Evolutionary conservation across 805 yeast genomes (phyloP).

Genomic region (Wickerhamomyces sydowiorum): DNA sequence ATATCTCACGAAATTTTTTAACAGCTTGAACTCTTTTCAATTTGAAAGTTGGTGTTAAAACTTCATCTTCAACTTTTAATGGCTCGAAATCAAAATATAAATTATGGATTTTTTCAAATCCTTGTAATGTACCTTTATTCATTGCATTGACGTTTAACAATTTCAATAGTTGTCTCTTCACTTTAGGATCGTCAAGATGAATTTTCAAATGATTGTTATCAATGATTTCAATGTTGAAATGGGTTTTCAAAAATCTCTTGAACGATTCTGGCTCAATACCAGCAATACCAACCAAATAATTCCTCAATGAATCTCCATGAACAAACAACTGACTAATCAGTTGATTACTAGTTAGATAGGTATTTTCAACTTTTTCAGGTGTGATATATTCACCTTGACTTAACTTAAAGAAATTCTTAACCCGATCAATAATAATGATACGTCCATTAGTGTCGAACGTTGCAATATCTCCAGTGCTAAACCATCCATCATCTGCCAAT

Average conservation of each 20-base stretch:
- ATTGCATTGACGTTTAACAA: slow-evolving; percentile 34
- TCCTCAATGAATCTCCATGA: slow-evolving; percentile 51
- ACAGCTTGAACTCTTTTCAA: slow-evolving; percentile 43
- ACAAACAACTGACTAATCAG: slow-evolving; percentile 40
- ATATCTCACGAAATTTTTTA: slow-evolving; percentile 33
- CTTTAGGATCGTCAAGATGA: slow-evolving; percentile 10
- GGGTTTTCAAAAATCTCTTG: slow-evolving; percentile 8
- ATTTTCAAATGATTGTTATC: slow-evolving; percentile 8
- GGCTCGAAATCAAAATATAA: slow-evolving; percentile 50
- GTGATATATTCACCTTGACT: slow-evolving; percentile 55
- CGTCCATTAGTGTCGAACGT: slow-evolving; percentile 29
- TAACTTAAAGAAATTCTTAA: slow-evolving; percentile 62
- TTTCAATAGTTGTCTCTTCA: slow-evolving; percentile 26
- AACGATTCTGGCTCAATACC: slow-evolving; percentile 43
- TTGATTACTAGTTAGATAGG: slow-evolving; percentile 39
- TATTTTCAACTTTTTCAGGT: slow-evolving; percentile 59
- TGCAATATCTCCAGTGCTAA: slow-evolving; percentile 54
- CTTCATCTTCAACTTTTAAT: slow-evolving; percentile 52
- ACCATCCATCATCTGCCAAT: slow-evolving; percentile 46
- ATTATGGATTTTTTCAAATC: slow-evolving; percentile 61
- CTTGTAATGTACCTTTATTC: slow-evolving; percentile 35
- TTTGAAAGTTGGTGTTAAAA: slow-evolving; percentile 64
- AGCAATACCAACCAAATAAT: slow-evolving; percentile 46
- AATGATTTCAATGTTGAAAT: slow-evolving; percentile 3
- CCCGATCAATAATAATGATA: slow-evolving; percentile 48